Base-by-base conservation (phyloP, 2,329 filamentous ascomycete species). In the Phyllosticta capitalensis region DNA sequence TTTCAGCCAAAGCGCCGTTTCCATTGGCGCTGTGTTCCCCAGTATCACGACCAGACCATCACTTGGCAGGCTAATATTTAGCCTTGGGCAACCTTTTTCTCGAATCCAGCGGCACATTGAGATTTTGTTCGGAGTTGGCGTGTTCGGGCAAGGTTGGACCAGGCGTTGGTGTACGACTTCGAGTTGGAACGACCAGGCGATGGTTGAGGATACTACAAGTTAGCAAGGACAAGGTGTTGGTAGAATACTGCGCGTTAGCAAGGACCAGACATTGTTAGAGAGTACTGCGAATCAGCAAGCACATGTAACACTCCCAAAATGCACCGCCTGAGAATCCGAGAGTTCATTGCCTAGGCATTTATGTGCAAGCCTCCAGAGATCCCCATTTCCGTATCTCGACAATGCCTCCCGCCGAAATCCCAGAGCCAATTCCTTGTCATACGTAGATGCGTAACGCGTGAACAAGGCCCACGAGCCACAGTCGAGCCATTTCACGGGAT, bases 1-100 rank as follows among this genome's bases (percentile, higher is more conserved):
- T 24, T 50, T 70, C 75, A 5, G 79, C 78, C 61, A 82, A 75
- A 65, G 78, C 76, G 62, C 77, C 75, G 58, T 73, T 73, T 5
- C 50, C 53, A 33, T 58, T 58, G 3, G 56, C 56, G 51, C 56
- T 26, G 3, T 26, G 24, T 26, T 26, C 3, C 24, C 24, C 24
- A 26, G 24, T 26, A 26, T 26, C 24, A 26, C 24, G 24, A 26
- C 24, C 24, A 26, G 24, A 26, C 24, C 4, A 26, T 26, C 24
- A 26, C 24, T 26, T 26, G 24, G 3, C 24, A 26, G 24, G 24
- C 24, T 26, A 26, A 26, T 4, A 4, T 26, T 26, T 7, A 26
- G 24, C 24, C 24, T 26, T 26, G 7, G 3, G 24, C 24, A 26
- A 26, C 7, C 24, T 26, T 26, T 26, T 7, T 7, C 24, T 3